Evolutionary conservation across 2,329 filamentous ascomycete species (phyloP).

Genomic region (Colletotrichum liaoningense): DNA sequence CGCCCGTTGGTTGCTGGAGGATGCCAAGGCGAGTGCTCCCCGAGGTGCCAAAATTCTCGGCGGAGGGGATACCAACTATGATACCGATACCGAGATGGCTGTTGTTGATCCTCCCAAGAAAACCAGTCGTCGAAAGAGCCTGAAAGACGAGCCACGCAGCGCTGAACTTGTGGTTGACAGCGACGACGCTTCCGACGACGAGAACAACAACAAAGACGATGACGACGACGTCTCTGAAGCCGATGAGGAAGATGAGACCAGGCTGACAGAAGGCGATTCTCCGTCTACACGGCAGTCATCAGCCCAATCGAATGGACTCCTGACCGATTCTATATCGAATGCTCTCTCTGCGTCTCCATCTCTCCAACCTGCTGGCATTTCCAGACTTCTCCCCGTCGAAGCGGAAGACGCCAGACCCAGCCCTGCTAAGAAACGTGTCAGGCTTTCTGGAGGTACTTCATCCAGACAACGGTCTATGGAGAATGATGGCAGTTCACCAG

Average conservation of each 20-base stretch:
- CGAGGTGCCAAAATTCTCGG: constrained; percentile 1
- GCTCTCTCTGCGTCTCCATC: not conserved
- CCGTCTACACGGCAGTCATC: constrained; percentile 4
- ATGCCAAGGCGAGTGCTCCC: constrained; percentile 40
- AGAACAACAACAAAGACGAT: not conserved
- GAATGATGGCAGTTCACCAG: constrained; percentile 6
- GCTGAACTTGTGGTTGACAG: constrained; percentile 9
- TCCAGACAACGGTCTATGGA: constrained; percentile 10
- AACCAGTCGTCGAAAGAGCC: not conserved
- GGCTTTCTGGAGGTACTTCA: constrained; percentile 20
- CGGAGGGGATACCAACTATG: constrained; percentile 12
- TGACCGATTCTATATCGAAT: not conserved
- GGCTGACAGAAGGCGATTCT: not conserved
- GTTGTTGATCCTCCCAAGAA: constrained; percentile 1
- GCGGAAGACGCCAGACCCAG: not conserved
- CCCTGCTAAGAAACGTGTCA: constrained; percentile 27
- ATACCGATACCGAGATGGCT: constrained; percentile 8
- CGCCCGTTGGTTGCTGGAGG: constrained; percentile 48
- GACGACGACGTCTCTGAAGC: not conserved
- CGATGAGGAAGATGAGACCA: not conserved
- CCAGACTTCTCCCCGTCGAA: not conserved
- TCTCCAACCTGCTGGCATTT: not conserved
- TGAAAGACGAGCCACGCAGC: not conserved
- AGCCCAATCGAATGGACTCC: not conserved
- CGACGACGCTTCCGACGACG: not conserved